Evolutionary conservation across 345 rosid species (phyloP).

Genomic region (Gossypium raimondii): DNA sequence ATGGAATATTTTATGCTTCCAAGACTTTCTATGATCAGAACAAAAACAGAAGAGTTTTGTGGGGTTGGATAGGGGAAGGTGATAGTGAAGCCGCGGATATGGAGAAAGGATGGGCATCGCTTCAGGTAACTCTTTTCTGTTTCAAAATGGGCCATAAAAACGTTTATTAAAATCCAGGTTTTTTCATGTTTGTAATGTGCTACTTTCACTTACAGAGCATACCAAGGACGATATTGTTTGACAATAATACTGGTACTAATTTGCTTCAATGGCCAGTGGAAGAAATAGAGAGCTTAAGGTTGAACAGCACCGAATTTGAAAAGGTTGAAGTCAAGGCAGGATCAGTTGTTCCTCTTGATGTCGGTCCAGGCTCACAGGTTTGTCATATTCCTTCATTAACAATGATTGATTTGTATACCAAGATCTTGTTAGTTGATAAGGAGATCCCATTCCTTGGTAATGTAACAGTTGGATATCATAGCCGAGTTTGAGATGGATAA

Average conservation of each 20-base stretch:
- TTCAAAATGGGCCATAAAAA: not conserved
- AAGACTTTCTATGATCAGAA: conserved; percentile 63
- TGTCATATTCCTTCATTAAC: not conserved
- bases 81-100: conserved; percentile 59
- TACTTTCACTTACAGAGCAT: conserved; percentile 37
- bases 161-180: not conserved
- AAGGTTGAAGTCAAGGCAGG: conserved; percentile 49
- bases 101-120: conserved; percentile 68
- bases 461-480: conserved; percentile 51
- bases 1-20: conserved; percentile 63
- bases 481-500: conserved; percentile 68
- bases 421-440: conserved; percentile 1
- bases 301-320: conserved; percentile 40
- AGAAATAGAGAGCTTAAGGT: conserved; percentile 66
- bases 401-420: not conserved
- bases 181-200: not conserved
- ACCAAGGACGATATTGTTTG: conserved; percentile 67
- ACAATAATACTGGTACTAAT: conserved; percentile 52
- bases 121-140: conserved; percentile 40
- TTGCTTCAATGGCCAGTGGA: conserved; percentile 83
- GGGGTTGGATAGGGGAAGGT: conserved; percentile 75
- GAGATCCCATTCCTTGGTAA: not conserved
- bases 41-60: conserved; percentile 46
- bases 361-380: conserved; percentile 72
- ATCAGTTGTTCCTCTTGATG: conserved; percentile 47